phyloP scores from a whole-genome alignment of 2,329 filamentous ascomycete genomes.

The Plenodomus lindquistii region DNA sequence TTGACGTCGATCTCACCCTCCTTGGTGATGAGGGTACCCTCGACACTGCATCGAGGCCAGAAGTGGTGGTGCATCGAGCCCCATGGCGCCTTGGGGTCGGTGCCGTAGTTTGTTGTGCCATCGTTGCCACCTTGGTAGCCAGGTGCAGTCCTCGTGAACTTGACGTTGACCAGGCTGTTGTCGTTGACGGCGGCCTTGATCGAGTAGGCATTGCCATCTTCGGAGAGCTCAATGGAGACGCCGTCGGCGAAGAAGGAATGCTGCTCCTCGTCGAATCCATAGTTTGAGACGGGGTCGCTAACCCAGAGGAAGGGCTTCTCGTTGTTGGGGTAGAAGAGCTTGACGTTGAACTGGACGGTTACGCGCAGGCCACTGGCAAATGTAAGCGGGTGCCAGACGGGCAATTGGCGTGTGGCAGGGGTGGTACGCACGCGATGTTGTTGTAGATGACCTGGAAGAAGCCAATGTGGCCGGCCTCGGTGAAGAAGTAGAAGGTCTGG shows the following conservation, averaged over 20 bases:
- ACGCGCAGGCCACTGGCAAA: constrained; percentile 76
- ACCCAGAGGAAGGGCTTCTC: constrained; percentile 80
- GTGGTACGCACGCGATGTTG: constrained; percentile 75
- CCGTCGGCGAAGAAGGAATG: constrained; percentile 84
- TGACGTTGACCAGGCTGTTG: constrained; percentile 81
- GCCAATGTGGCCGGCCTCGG: constrained; percentile 74
- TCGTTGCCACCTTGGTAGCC: constrained; percentile 85
- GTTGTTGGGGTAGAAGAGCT: constrained; percentile 79
- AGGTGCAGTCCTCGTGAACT: constrained; percentile 73
- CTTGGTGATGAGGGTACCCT: constrained; percentile 83
- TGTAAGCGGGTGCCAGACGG: constrained; percentile 6
- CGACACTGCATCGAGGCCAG: constrained; percentile 84
- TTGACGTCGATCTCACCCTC: constrained; percentile 81
- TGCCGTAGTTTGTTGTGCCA: constrained; percentile 83
- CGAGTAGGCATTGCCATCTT: constrained; percentile 78
- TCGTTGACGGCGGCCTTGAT: constrained; percentile 90
- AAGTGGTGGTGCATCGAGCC: constrained; percentile 90
- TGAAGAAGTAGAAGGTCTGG: constrained; percentile 88
- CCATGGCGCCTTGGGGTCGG: constrained; percentile 85
- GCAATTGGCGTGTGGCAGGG: constrained; percentile 14
- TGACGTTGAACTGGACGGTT: constrained; percentile 91
- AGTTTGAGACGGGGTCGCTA: constrained; percentile 75
- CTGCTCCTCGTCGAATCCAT: constrained; percentile 83
- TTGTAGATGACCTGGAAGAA: constrained; percentile 95
- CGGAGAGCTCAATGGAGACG: constrained; percentile 81